phyloP scores from a whole-genome alignment of 441 rosid species.

The Brassica balearica region DNA sequence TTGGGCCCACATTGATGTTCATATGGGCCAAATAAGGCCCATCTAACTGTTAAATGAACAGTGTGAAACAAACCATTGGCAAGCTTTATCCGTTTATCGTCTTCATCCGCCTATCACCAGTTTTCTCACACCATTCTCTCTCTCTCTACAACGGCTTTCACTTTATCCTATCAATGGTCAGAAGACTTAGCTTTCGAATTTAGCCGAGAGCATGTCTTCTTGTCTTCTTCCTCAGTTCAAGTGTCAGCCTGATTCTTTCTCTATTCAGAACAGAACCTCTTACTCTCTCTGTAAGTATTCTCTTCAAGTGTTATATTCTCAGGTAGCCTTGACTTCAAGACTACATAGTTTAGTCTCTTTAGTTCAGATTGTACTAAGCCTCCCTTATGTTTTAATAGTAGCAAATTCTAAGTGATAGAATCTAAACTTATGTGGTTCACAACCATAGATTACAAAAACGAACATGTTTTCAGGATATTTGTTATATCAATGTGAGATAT shows the following conservation, averaged over 20 bases:
- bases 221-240: constrained; percentile 91
- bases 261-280: constrained; percentile 64
- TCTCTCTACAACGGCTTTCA: constrained; percentile 28
- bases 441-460: background rate
- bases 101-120: constrained; percentile 49
- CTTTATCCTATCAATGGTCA: constrained; percentile 39
- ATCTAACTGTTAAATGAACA: background rate
- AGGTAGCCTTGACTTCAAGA: background rate
- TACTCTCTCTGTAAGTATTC: constrained; percentile 40
- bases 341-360: background rate
- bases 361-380: background rate
- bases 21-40: constrained; percentile 31
- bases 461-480: background rate
- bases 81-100: constrained; percentile 39
- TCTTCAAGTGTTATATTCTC: background rate
- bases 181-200: constrained; percentile 36
- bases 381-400: too few species aligned
- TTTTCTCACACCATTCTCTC: constrained; percentile 21
- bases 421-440: background rate
- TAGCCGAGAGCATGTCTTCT: constrained; percentile 62
- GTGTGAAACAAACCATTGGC: background rate
- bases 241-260: constrained; percentile 84
- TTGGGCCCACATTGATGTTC: constrained; percentile 21
- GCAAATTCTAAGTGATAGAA: background rate
- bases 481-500: background rate